These are phyloP conservation scores for Monilinia fructigena DNA, from an alignment of 2,329 filamentous ascomycete species.

Conservation along the genomic window DNA sequence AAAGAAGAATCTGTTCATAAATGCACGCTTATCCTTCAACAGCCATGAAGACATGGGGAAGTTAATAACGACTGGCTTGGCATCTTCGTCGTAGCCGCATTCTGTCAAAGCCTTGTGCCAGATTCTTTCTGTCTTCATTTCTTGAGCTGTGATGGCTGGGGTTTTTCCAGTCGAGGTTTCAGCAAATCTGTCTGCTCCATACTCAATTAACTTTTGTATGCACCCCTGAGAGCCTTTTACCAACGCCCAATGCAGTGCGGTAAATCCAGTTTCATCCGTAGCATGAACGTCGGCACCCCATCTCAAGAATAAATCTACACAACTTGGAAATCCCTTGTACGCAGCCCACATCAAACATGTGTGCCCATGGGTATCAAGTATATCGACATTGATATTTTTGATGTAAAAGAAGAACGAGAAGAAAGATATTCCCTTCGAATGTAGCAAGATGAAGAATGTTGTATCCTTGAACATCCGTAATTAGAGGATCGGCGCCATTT, in stretches of 20 bases:
- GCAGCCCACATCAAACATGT: constrained; percentile 98
- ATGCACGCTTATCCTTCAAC: constrained; percentile 71
- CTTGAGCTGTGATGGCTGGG: constrained; percentile 77
- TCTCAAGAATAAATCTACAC: constrained; percentile 85
- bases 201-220: constrained; percentile 92
- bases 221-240: constrained; percentile 89
- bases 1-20: constrained; percentile 85
- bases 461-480: constrained; percentile 93
- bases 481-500: constrained; percentile 85
- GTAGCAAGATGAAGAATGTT: constrained; percentile 97
- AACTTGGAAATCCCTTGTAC: constrained; percentile 92
- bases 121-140: constrained; percentile 80
- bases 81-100: constrained; percentile 79
- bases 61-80: constrained; percentile 64
- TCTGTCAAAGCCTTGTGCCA: constrained; percentile 84
- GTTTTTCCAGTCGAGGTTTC: constrained; percentile 90
- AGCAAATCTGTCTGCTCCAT: constrained; percentile 89
- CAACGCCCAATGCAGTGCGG: constrained; percentile 91
- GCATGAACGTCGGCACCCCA: constrained; percentile 96
- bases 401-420: constrained; percentile 86
- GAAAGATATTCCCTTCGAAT: constrained; percentile 91
- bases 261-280: constrained; percentile 88
- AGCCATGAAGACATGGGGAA: constrained; percentile 73
- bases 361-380: constrained; percentile 84
- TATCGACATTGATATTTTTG: constrained; percentile 94